Evolutionary conservation across 768 basidiomycete genomes (phyloP).

Genomic region (Dentipellis fragilis): DNA sequence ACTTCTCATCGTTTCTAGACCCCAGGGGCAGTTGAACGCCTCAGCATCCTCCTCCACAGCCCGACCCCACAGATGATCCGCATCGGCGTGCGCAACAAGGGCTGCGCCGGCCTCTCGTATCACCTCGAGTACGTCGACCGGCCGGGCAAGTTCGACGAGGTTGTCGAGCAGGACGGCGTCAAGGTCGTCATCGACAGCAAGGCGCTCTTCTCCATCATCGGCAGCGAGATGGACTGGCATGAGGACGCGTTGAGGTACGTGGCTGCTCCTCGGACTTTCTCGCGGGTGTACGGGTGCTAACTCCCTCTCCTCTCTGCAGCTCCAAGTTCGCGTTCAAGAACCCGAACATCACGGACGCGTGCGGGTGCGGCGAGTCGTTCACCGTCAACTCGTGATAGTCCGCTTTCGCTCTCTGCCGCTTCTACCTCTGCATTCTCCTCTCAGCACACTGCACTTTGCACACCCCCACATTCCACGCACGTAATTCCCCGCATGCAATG

Average conservation of each 20-base stretch:
- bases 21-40: conserved; percentile 61
- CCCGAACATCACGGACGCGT: conserved; percentile 90
- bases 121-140: conserved; percentile 92
- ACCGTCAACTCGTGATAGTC: conserved; percentile 34
- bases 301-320: conserved; percentile 27
- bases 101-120: conserved; percentile 87
- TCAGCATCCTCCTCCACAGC: conserved; percentile 63
- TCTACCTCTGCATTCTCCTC: not conserved
- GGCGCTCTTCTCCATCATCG: conserved; percentile 95
- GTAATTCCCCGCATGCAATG: not conserved
- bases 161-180: conserved; percentile 93
- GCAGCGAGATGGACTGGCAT: conserved; percentile 98
- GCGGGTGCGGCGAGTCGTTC: conserved; percentile 92
- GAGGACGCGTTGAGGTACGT: conserved; percentile 83
- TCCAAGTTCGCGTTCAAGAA: conserved; percentile 81
- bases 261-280: conserved; percentile 4
- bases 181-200: conserved; percentile 92
- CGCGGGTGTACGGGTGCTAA: conserved; percentile 2
- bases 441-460: conserved; percentile 1
- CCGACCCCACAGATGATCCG: conserved; percentile 89
- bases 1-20: conserved; percentile 39
- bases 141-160: conserved; percentile 88
- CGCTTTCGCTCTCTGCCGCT: not conserved
- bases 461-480: conserved; percentile 1
- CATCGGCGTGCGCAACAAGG: conserved; percentile 94